Evolutionary conservation across 345 rosid species (phyloP), one percentile per base, ranked within the genome.

Genomic region (Draba incana): DNA sequence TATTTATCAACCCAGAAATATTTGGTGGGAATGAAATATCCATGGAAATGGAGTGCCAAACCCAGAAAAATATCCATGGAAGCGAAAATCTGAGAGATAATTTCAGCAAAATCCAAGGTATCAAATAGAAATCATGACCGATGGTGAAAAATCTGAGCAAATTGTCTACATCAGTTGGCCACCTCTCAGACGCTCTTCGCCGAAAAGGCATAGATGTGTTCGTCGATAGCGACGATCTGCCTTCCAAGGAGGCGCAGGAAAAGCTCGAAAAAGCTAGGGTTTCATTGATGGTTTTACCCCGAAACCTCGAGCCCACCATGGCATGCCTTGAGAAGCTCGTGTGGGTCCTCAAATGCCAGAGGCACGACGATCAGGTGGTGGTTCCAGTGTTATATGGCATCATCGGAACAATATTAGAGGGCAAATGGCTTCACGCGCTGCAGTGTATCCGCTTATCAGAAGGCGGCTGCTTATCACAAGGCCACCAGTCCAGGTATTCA

Each of bases 371-470:
- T 4, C 70, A 53, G 28, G 52, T 30, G 23, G 31, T 66, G 43
- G 51, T 66, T 42, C 61, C 70, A 4, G 70, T 66, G 5, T 28
- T 53, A 39, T 66, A 66, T 3, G 52, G 61, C n/a, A n/a, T n/a
- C 2, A 28, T 3, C 1, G 15, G 8, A 9, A 5, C n/a, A 27
- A 28, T 2, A 11, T 1, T 41, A 27, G 3, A 6, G 15, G 8
- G 0, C 3, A 5, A 10, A 10, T 65, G 60, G 69, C 15, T 10
- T 39, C 2, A 0, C 2, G 20, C 0, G 2, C 8, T 65, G 16
- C 38, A 7, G 10, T 8, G 39, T 12, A 14, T 42, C 2, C n/a
- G n/a, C n/a, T n/a, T n/a, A n/a, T n/a, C n/a, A n/a, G n/a, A n/a
- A n/a, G n/a, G n/a, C n/a, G 8, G 10, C 5, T 28, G 50, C 2